These are phyloP conservation scores for Alternaria tenuissima DNA, from an alignment of 2,329 filamentous ascomycete species.

Conservation along the genomic window DNA sequence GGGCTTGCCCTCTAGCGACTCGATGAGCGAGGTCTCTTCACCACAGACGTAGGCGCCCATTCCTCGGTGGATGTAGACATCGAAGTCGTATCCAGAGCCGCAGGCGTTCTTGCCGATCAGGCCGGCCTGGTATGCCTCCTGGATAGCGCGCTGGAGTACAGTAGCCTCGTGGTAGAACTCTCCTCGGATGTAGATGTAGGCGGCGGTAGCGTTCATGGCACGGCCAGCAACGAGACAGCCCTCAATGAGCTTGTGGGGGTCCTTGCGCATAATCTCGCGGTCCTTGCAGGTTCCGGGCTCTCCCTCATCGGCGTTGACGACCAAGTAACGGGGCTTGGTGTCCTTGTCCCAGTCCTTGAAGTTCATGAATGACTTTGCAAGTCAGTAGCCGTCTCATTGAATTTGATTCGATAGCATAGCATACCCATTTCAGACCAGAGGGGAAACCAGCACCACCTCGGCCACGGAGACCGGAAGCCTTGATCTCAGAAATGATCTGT, in stretches of 20 bases:
- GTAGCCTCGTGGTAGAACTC: slow-evolving; percentile 97
- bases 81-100: slow-evolving; percentile 95
- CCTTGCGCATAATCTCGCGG: slow-evolving; percentile 99
- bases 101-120: slow-evolving; percentile 99
- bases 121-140: slow-evolving; percentile 94
- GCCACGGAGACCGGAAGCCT: slow-evolving; percentile 92
- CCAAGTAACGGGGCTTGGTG: slow-evolving; percentile 90
- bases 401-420: slow-evolving; percentile 12
- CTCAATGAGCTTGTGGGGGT: slow-evolving; percentile 98
- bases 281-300: slow-evolving; percentile 99
- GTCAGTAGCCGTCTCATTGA: slow-evolving; percentile 26
- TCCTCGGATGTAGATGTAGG: slow-evolving; percentile 99
- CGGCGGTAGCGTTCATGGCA: slow-evolving; percentile 98
- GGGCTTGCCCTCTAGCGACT: slow-evolving; percentile 97
- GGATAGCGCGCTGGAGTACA: slow-evolving; percentile 91
- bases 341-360: slow-evolving; percentile 99
- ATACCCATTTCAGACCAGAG: slow-evolving; percentile 98
- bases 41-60: slow-evolving; percentile 98
- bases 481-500: slow-evolving; percentile 94
- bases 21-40: slow-evolving; percentile 97
- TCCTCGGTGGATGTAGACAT: slow-evolving; percentile 94
- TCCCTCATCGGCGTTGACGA: slow-evolving; percentile 98
- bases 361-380: slow-evolving; percentile 94
- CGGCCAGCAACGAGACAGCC: slow-evolving; percentile 94
- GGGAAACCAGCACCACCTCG: slow-evolving; percentile 98